Evolutionary conservation across 2,329 filamentous ascomycete species (phyloP).

Genomic region (Fusarium sp.): DNA sequence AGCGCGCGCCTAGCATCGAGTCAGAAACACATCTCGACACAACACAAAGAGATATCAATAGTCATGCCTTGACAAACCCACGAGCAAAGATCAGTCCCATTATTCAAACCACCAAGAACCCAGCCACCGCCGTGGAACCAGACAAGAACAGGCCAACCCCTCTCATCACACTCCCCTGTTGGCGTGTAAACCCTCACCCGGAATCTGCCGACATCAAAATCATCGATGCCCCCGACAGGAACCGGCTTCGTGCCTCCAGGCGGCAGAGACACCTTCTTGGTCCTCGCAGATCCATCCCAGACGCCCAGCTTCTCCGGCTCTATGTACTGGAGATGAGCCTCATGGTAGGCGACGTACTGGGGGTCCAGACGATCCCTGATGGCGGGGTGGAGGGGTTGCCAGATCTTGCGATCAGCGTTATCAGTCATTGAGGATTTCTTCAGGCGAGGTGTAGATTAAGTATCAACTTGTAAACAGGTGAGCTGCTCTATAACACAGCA

Average conservation of each 20-base stretch:
- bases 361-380: conserved; percentile 50
- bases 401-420: conserved; percentile 27
- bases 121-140: conserved; percentile 57
- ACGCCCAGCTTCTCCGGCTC: conserved; percentile 47
- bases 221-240: conserved; percentile 44
- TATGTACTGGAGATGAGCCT: conserved; percentile 52
- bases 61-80: conserved; percentile 46
- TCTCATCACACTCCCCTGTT: conserved; percentile 29
- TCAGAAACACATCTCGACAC: background rate
- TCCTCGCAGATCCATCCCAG: conserved; percentile 50
- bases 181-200: conserved; percentile 50
- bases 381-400: conserved; percentile 50
- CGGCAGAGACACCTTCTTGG: conserved; percentile 41
- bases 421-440: conserved; percentile 3
- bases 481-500: background rate
- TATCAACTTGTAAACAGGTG: background rate
- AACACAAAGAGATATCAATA: background rate
- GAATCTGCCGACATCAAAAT: conserved; percentile 45
- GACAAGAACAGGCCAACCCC: conserved; percentile 52
- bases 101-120: conserved; percentile 51
- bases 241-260: conserved; percentile 42
- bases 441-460: background rate
- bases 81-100: conserved; percentile 50
- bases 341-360: conserved; percentile 54
- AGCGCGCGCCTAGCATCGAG: conserved; percentile 39